These are phyloP conservation scores for Kalanchoe fedtschenkoi DNA, from an alignment of 164 flowering plant species.

Conservation along the genomic window DNA sequence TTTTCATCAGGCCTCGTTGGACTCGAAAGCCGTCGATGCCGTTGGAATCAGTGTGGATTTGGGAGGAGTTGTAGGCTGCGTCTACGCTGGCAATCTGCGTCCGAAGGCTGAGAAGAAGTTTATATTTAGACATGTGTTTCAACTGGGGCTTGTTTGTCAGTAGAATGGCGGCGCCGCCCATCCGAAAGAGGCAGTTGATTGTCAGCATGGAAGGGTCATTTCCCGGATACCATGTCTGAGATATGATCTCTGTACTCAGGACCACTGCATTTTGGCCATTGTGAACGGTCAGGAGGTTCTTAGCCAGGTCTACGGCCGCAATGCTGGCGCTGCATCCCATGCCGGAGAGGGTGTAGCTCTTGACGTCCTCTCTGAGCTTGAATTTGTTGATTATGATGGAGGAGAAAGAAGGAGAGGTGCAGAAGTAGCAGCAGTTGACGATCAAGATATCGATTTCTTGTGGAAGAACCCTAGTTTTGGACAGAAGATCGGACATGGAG, in stretches of 20 bases:
- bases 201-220: conserved; percentile 36
- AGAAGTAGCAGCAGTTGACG: conserved; percentile 60
- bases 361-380: conserved; percentile 44
- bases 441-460: conserved; percentile 43
- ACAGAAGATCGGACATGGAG: conserved; percentile 42
- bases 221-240: conserved; percentile 54
- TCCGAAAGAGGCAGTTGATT: conserved; percentile 57
- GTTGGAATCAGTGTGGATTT: conserved; percentile 35
- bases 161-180: conserved; percentile 54
- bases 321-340: conserved; percentile 79
- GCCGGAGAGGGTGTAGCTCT: conserved; percentile 53
- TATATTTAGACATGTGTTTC: conserved; percentile 27
- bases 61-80: conserved; percentile 27
- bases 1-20: not conserved
- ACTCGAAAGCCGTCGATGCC: conserved; percentile 3
- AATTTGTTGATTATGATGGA: conserved; percentile 45
- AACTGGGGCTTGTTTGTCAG: conserved; percentile 28
- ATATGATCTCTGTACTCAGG: conserved; percentile 60
- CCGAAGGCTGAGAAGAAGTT: conserved; percentile 19
- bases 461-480: conserved; percentile 36
- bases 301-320: conserved; percentile 34
- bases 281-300: conserved; percentile 24
- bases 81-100: conserved; percentile 40
- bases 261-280: conserved; percentile 37
- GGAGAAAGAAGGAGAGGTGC: conserved; percentile 55